Percentiles rank a stretch among this genome's conserved stretches.
Evolutionary conservation across 352 stramenopile genomes (phyloP).

Genomic region (Paralagenidium karlingii): DNA sequence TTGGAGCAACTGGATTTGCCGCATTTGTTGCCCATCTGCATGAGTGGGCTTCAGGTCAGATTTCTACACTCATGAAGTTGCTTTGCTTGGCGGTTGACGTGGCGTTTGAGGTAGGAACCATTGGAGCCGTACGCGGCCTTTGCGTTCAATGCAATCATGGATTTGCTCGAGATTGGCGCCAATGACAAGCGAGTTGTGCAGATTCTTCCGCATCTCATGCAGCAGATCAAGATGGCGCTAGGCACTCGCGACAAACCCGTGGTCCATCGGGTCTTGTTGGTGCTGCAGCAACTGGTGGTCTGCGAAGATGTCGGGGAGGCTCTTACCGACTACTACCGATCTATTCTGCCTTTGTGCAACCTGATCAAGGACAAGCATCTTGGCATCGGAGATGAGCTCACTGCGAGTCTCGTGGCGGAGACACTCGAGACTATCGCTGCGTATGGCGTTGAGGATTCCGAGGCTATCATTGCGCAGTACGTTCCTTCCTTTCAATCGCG

Average conservation of each 20-base stretch:
- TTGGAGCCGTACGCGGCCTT: constrained; percentile 63
- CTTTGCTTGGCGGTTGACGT: too few species aligned
- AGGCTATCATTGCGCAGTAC: constrained; percentile 65
- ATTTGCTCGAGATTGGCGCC: constrained; percentile 34
- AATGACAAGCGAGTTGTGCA: constrained; percentile 31
- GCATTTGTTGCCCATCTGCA: constrained; percentile 59
- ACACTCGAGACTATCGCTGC: constrained; percentile 59
- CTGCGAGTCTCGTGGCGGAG: constrained; percentile 41
- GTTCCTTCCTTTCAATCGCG: constrained; percentile 53
- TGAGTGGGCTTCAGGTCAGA: constrained; percentile 43
- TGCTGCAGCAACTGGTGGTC: constrained; percentile 62
- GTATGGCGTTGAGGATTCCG: constrained; percentile 53
- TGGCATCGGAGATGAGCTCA: constrained; percentile 46
- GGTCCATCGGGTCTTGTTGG: constrained; percentile 47
- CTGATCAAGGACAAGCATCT: constrained; percentile 70
- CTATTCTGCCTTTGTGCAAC: constrained; percentile 69
- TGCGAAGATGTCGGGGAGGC: constrained; percentile 54
- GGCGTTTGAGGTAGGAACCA: too few species aligned
- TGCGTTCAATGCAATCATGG: constrained; percentile 53
- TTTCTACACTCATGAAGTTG: background rate
- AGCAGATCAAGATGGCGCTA: constrained; percentile 49
- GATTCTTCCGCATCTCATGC: constrained; percentile 38
- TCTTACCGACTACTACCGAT: constrained; percentile 51
- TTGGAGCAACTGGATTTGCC: constrained; percentile 46
- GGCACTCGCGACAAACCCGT: constrained; percentile 48